Evolutionary conservation across 352 stramenopile genomes (phyloP), one percentile per base, ranked within the genome.

Genomic region (Blastocystis sp.): DNA sequence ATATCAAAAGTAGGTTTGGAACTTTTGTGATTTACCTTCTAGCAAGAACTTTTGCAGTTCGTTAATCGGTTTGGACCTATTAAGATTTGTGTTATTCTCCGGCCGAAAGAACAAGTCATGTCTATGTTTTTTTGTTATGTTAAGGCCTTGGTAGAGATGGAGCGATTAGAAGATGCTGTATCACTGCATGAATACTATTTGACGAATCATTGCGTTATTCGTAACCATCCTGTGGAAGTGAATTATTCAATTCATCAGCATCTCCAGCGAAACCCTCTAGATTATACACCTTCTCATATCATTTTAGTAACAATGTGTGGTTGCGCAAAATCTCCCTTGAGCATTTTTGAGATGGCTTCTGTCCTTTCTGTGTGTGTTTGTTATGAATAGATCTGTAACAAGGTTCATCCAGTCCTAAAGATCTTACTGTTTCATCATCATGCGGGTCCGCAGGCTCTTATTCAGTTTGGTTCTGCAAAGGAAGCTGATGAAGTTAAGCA

Each of bases 301-400:
- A 26, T 85, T 85, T 85, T 85, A 85, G 73, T 85, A 34, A 85
- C 73, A 18, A 85, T 85, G 26, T 85, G 73, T 68, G 73, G 73
- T n/a, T 85, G 73, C 68, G 37, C 50, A 18, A 62, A 85, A 18
- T 85, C 56, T 26, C 73, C 73, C 2, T 26, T 85, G 16, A 66
- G 24, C 16, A 24, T 85, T 3, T 41, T 68, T n/a, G 47, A 85
- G 26, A 85, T 85, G 47, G 73, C 47, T 13, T 30, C 20, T 13
- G 73, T 85, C 24, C 2, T 30, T 45, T 41, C 9, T 43, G 0
- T 54, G 13, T 65, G 4, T 18, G 5, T 64, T 1, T 34, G 4
- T 47, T 4, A 39, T 62, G 30, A 30, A 8, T 68, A 85, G 73
- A 68, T 85, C 11, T 85, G 73, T 13, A 85, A 85, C 55, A 85